Evolutionary conservation across 805 yeast genomes (phyloP).

Genomic region (Yamadazyma philogaea): DNA sequence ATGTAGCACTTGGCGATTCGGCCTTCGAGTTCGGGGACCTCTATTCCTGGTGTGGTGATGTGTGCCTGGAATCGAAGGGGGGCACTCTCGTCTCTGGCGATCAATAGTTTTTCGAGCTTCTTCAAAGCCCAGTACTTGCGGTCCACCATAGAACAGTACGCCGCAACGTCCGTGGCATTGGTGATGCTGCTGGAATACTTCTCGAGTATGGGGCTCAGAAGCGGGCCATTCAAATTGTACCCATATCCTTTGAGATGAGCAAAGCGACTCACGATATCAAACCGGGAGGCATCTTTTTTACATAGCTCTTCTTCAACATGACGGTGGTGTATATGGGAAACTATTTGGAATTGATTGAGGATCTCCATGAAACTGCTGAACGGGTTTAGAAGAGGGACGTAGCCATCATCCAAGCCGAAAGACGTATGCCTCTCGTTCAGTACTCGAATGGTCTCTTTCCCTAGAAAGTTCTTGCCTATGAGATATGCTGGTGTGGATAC

Average conservation of each 20-base stretch:
- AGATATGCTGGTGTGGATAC: constrained; percentile 33
- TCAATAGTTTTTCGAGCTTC: constrained; percentile 15
- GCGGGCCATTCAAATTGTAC: constrained; percentile 34
- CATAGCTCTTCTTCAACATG: neutral
- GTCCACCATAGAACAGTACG: constrained; percentile 14
- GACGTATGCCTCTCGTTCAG: constrained; percentile 18
- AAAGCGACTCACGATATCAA: constrained; percentile 13
- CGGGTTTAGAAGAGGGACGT: constrained; percentile 24
- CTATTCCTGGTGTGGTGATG: neutral
- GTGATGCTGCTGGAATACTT: constrained; percentile 13
- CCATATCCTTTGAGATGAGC: constrained; percentile 31
- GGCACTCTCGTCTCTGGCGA: neutral
- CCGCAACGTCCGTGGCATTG: constrained; percentile 14
- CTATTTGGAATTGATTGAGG: constrained; percentile 38
- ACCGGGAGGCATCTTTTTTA: constrained; percentile 2
- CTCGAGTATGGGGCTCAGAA: constrained; percentile 15
- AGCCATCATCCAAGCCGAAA: constrained; percentile 30
- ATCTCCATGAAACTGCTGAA: constrained; percentile 23
- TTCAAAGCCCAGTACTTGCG: constrained; percentile 26
- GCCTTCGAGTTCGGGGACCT: neutral
- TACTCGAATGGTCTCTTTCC: neutral
- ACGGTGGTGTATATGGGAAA: constrained; percentile 23
- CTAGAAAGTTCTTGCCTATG: constrained; percentile 32
- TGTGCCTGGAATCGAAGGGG: neutral
- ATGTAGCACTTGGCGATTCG: constrained; percentile 46